Conservation (phyloP, 2,329 filamentous ascomycete genomes). For the Aspergillus sp. region DNA sequence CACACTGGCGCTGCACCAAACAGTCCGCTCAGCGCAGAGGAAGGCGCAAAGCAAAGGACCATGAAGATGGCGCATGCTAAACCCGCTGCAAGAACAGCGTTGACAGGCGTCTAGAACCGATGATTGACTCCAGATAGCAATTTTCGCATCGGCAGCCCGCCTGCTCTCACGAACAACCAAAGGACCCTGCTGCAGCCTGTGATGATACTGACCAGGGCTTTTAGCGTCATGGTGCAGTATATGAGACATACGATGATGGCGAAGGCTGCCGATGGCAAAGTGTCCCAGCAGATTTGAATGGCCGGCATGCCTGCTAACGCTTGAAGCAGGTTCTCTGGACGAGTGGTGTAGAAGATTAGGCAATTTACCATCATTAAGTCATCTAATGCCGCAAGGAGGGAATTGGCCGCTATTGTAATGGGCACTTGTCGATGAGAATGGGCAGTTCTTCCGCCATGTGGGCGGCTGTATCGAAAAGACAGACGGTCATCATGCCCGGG, state of each 20-base stretch:
- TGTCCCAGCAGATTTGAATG: neutral
- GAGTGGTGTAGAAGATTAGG: neutral
- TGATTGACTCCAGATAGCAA: neutral
- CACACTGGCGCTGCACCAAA: neutral
- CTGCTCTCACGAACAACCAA: neutral
- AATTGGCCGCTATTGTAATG: neutral
- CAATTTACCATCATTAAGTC: neutral
- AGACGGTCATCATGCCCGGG: conserved; percentile 3
- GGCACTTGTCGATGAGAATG: neutral
- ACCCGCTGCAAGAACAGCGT: neutral
- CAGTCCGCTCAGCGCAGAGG: neutral
- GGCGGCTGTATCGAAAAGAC: conserved; percentile 12
- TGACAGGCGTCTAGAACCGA: neutral
- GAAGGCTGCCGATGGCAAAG: neutral
- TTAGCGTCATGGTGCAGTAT: neutral
- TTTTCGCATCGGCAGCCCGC: neutral
- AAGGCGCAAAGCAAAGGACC: neutral
- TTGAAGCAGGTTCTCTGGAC: neutral
- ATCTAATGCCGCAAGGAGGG: neutral
- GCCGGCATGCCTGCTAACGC: neutral
- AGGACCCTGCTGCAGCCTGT: neutral
- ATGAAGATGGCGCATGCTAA: neutral
- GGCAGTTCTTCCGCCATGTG: conserved; percentile 15
- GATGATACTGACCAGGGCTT: neutral
- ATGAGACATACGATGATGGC: neutral